These are phyloP conservation scores for Trichophyton simii DNA, from an alignment of 2,329 filamentous ascomycete genomes.

Conservation along the genomic window DNA sequence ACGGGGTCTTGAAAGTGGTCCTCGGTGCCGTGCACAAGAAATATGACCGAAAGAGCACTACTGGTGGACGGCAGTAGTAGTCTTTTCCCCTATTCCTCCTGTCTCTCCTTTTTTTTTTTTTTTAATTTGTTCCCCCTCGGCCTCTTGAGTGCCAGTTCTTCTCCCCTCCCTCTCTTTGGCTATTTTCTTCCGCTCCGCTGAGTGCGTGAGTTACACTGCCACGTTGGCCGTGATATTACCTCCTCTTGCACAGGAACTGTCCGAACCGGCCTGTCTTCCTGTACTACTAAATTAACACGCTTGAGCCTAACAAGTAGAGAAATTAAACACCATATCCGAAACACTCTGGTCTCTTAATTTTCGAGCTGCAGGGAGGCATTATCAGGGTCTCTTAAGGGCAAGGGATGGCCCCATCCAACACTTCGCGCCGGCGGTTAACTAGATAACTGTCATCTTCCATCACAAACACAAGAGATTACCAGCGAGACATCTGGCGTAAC, in stretches of 20 bases:
- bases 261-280: neutral
- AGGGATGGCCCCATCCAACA: neutral
- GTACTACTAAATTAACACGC: neutral
- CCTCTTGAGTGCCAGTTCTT: neutral
- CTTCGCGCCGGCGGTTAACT: neutral
- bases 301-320: neutral
- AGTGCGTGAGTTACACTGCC: neutral
- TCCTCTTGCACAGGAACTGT: neutral
- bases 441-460: neutral
- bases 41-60: conserved; percentile 36
- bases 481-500: neutral
- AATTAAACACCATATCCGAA: neutral
- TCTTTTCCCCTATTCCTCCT: neutral
- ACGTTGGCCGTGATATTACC: neutral
- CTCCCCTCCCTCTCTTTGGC: neutral
- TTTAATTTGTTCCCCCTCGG: too few relatives aligned
- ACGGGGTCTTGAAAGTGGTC: conserved; percentile 68
- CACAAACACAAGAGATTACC: neutral
- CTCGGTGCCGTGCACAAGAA: conserved; percentile 62
- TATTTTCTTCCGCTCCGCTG: neutral
- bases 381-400: neutral
- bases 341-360: neutral
- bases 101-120: conserved; percentile 4
- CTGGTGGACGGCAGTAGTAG: neutral
- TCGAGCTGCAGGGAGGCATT: neutral